Evolutionary conservation across 2,329 filamentous ascomycete genomes (phyloP).

Genomic region (Arachnopeziza araneosa): DNA sequence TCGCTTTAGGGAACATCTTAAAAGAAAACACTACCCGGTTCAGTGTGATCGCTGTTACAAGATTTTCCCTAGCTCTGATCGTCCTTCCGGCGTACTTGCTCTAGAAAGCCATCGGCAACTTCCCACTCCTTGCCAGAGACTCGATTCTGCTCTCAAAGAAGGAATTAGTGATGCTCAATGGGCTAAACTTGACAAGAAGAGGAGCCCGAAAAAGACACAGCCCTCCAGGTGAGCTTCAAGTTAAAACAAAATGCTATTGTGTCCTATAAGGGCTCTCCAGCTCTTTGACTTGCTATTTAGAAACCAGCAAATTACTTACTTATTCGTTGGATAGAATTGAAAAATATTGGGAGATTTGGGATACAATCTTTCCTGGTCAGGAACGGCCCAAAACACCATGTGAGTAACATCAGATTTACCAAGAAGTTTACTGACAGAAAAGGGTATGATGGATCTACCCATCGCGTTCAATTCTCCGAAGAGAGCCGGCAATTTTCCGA

Average conservation of each 20-base stretch:
- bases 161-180: conserved; percentile 11
- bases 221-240: no score
- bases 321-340: no score
- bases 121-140: conserved; percentile 1
- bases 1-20: conserved; percentile 7
- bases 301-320: no score
- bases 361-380: not conserved
- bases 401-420: not conserved
- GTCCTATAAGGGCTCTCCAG: no score
- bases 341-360: conserved; percentile 9
- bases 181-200: conserved; percentile 10
- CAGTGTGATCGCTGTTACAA: conserved; percentile 10
- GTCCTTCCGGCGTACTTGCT: not conserved
- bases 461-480: not conserved
- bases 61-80: conserved; percentile 5
- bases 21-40: conserved; percentile 11
- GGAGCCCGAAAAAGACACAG: not conserved
- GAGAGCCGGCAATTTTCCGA: not conserved
- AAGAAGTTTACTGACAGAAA: not conserved
- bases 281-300: no score
- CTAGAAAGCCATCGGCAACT: conserved; percentile 8
- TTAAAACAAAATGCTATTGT: no score
- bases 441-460: not conserved
- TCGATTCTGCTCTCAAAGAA: conserved; percentile 5
- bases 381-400: not conserved